Evolutionary conservation across 2,329 filamentous ascomycete genomes (phyloP).

Genomic region (Chlorencoelia australis): DNA sequence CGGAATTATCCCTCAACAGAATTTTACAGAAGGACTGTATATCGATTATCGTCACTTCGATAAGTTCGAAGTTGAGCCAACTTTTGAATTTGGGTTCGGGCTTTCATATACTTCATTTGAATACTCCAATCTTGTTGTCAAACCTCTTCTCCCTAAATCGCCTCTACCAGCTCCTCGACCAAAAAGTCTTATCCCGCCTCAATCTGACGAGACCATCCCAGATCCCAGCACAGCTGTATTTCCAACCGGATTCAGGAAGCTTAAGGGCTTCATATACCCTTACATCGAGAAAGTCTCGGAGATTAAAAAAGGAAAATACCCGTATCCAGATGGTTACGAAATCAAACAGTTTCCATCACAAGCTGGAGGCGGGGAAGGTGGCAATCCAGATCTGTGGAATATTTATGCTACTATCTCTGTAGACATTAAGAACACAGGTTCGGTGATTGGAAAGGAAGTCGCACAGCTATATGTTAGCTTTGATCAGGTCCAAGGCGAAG

Average conservation of each 20-base stretch:
- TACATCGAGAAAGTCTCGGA: slow-evolving; percentile 34
- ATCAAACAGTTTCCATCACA: slow-evolving; percentile 37
- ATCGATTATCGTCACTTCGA: slow-evolving; percentile 90
- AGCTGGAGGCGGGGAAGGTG: slow-evolving; percentile 53
- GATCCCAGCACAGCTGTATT: slow-evolving; percentile 42
- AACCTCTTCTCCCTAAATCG: slow-evolving; percentile 30
- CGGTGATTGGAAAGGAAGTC: slow-evolving; percentile 38
- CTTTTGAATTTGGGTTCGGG: slow-evolving; percentile 80
- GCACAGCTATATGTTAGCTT: slow-evolving; percentile 47
- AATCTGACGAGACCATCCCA: slow-evolving; percentile 40
- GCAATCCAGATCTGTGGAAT: slow-evolving; percentile 46
- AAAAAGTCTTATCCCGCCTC: slow-evolving; percentile 35
- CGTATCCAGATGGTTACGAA: slow-evolving; percentile 37
- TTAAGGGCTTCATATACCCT: slow-evolving; percentile 58
- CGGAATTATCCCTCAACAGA: slow-evolving; percentile 64
- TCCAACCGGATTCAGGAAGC: slow-evolving; percentile 42
- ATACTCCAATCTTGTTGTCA: slow-evolving; percentile 37
- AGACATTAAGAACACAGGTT: slow-evolving; percentile 49
- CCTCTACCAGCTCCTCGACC: slow-evolving; percentile 25
- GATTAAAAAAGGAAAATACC: slow-evolving; percentile 31
- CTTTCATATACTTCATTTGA: slow-evolving; percentile 59
- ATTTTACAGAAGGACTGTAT: slow-evolving; percentile 74
- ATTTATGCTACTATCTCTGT: slow-evolving; percentile 43
- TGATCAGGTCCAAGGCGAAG: slow-evolving; percentile 15
- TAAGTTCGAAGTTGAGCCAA: slow-evolving; percentile 60